Evolutionary conservation across 306 rosid species (phyloP).

Genomic region (Acmispon strigosus): DNA sequence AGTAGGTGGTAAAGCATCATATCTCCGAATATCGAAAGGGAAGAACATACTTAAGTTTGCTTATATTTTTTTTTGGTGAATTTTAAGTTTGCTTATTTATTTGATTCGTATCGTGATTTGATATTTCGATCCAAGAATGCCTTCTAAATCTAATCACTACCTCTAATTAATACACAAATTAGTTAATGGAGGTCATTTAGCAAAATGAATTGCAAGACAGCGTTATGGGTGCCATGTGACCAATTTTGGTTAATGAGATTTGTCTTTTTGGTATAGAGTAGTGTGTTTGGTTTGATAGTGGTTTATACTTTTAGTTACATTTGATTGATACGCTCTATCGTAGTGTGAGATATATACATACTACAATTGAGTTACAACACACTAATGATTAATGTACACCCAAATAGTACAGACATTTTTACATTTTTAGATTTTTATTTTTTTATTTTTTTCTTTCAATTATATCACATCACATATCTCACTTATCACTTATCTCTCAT

Average conservation of each 20-base stretch:
- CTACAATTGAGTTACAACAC: too few species aligned
- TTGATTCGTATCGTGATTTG: background rate
- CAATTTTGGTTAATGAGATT: constrained; percentile 11
- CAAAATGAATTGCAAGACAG: constrained; percentile 1
- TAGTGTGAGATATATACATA: too few species aligned
- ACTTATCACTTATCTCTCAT: too few species aligned
- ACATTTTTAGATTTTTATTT: too few species aligned
- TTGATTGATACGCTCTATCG: too few species aligned
- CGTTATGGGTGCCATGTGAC: constrained; percentile 35
- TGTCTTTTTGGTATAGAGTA: background rate
- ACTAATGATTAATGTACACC: too few species aligned
- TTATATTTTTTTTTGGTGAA: background rate
- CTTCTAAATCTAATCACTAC: constrained; percentile 8
- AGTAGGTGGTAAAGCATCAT: constrained; percentile 30
- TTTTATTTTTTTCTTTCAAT: too few species aligned
- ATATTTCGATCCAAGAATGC: background rate
- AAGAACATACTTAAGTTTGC: background rate
- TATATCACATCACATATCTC: too few species aligned
- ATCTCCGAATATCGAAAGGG: background rate
- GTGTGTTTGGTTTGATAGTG: constrained; percentile 14
- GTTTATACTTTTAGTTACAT: background rate
- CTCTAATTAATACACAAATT: background rate
- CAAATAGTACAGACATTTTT: too few species aligned
- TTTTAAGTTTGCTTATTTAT: background rate
- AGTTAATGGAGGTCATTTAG: background rate